Conservation (phyloP, 2,329 filamentous ascomycete species). For the Fusarium cyanostomum region DNA sequence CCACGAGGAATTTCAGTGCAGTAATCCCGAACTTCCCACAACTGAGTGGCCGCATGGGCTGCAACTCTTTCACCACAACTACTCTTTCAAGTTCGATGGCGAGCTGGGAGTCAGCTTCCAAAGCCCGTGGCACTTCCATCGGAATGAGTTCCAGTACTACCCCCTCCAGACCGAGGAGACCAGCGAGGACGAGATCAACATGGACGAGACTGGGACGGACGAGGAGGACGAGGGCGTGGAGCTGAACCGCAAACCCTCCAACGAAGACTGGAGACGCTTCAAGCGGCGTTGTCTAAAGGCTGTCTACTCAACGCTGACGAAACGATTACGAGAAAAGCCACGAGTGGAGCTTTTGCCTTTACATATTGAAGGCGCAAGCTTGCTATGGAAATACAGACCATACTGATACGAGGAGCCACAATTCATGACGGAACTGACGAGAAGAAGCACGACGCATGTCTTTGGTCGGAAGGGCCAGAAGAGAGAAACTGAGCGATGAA, state of each 20-base stretch:
- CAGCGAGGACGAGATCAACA: conserved; percentile 9
- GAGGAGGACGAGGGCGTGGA: conserved; percentile 15
- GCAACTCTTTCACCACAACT: conserved; percentile 26
- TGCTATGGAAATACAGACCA: conserved; percentile 30
- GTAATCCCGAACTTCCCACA: not conserved
- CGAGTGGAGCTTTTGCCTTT: conserved; percentile 5
- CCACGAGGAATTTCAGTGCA: conserved; percentile 32
- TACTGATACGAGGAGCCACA: conserved; percentile 4
- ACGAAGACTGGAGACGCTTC: conserved; percentile 34
- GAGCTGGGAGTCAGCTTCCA: conserved; percentile 7
- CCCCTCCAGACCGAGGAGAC: conserved; percentile 15
- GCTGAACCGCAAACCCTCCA: conserved; percentile 31
- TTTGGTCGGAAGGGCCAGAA: not conserved
- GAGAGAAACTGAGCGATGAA: too few relatives aligned
- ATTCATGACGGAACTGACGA: conserved; percentile 4
- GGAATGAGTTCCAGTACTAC: conserved; percentile 25
- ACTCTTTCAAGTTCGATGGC: conserved; percentile 18
- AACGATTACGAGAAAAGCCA: conserved; percentile 1
- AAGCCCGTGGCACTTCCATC: conserved; percentile 15
- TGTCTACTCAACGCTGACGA: conserved; percentile 16
- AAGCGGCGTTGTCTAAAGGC: conserved; percentile 32
- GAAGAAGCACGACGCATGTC: not conserved
- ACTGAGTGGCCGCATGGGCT: conserved; percentile 16
- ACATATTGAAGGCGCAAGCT: conserved; percentile 26
- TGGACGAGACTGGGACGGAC: conserved; percentile 1